Base-by-base conservation (phyloP, 2,329 filamentous ascomycete genomes). In the Fusarium graminum region DNA sequence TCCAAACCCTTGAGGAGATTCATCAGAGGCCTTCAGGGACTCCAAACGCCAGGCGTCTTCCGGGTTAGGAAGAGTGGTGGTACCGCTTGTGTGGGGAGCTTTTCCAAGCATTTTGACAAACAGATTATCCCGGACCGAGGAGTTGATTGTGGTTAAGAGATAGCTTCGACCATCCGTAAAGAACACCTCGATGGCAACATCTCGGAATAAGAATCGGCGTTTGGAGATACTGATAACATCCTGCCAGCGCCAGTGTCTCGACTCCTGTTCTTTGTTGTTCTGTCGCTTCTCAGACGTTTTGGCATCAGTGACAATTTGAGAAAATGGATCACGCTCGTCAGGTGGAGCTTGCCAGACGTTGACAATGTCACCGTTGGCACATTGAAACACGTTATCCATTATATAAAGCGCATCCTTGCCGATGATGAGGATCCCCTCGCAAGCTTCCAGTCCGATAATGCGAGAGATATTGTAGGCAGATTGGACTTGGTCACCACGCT, bases 141-240 rank as follows among this genome's bases (percentile, higher is more conserved):
- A 85, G 34, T 91, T 93, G 57, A 93, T 90, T 4, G 93, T 89
- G 0, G 94, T 98, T 57, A 99, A 79, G 16, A 99, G 83, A 75
- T 98, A 99, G 79, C 95, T 99, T 55, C 93, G 90, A 2, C 95
- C 95, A 75, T 99, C 96, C 0, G 93, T 94, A 75, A 99, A 99
- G 80, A 99, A 99, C 4, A 97, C 87, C 75, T 99, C 95, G n/a
- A 98, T 89, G 0, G 93, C 93, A 13, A 99, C 95, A 74, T 99
- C 94, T 26, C 95, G 90, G 78, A 98, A 97, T 6, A 99, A 80
- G 77, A 98, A 99, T 8, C 94, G 90, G 19, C 96, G 89, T 77
- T 99, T 99, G 1, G 94, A 98, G 34, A 98, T 91, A 75, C 94
- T 97, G 69, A 98, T 92, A 14, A 98, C 89, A 75, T 98, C 94